Evolutionary conservation across 768 basidiomycete genomes (phyloP).

Genomic region (Chalciporus pseudorubinellus): DNA sequence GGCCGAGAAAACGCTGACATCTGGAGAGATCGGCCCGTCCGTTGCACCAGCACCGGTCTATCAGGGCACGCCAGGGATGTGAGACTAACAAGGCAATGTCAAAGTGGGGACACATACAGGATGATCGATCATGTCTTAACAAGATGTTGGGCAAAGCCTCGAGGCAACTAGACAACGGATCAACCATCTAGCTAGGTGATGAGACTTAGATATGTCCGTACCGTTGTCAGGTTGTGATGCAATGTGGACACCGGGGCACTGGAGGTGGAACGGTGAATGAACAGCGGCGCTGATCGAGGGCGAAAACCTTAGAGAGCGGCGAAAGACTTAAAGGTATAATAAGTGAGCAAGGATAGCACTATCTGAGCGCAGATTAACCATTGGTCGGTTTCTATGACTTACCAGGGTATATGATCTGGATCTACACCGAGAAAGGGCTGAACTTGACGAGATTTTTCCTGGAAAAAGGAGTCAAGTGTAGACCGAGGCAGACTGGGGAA

Average conservation of each 20-base stretch:
- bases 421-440: not conserved
- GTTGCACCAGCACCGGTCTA: not conserved
- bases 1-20: slow-evolving; percentile 21
- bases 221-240: not conserved
- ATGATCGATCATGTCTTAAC: slow-evolving; percentile 5
- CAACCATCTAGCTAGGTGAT: not conserved
- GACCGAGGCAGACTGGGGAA: not conserved
- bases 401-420: slow-evolving; percentile 1
- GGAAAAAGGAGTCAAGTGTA: slow-evolving; percentile 3
- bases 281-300: not conserved
- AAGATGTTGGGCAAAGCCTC: not conserved
- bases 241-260: not conserved
- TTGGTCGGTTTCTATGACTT: not conserved
- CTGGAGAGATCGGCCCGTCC: slow-evolving; percentile 17
- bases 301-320: not conserved
- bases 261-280: not conserved
- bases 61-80: slow-evolving; percentile 11
- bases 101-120: slow-evolving; percentile 11
- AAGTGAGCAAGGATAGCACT: not conserved
- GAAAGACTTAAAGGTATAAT: not conserved
- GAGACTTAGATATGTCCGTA: not conserved
- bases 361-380: too few relatives aligned
- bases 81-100: not conserved
- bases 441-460: not conserved
- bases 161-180: slow-evolving; percentile 2